These are phyloP conservation scores for Cryptococcus sp. DNA, from an alignment of 1,284 basidiomycete genomes.

Conservation along the genomic window DNA sequence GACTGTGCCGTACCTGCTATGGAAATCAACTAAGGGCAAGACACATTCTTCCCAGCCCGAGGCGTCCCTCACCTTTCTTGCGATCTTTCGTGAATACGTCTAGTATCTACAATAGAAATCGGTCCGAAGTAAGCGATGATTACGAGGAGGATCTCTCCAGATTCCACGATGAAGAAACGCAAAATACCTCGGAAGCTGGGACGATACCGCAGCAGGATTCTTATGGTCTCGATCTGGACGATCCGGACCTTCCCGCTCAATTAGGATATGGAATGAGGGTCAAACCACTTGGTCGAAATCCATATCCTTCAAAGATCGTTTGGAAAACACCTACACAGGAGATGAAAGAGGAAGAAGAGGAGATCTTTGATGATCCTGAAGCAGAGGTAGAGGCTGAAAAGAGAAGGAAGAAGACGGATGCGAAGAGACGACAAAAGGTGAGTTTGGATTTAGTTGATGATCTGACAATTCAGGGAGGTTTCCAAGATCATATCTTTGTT, in stretches of 20 bases:
- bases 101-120: too few relatives aligned
- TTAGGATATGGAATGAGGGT: background rate
- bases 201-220: too few relatives aligned
- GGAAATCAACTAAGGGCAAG: too few relatives aligned
- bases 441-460: slow-evolving; percentile 7
- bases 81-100: too few relatives aligned
- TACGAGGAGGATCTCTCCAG: too few relatives aligned
- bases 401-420: slow-evolving; percentile 37
- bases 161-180: too few relatives aligned
- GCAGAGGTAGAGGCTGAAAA: slow-evolving; percentile 3
- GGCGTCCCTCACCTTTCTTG: too few relatives aligned
- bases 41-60: too few relatives aligned
- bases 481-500: slow-evolving; percentile 73
- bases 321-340: background rate
- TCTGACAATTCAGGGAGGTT: slow-evolving; percentile 59
- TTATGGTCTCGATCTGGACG: background rate
- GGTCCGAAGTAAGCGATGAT: too few relatives aligned
- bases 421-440: slow-evolving; percentile 40
- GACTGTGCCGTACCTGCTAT: too few relatives aligned
- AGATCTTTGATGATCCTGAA: background rate
- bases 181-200: too few relatives aligned
- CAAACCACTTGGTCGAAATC: background rate
- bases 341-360: background rate
- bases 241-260: background rate
- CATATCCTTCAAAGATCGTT: background rate